Evolutionary conservation across 2,329 filamentous ascomycete species (phyloP), one percentile per base, ranked within the genome.

Genomic region (Pseudocercospora vitis): DNA sequence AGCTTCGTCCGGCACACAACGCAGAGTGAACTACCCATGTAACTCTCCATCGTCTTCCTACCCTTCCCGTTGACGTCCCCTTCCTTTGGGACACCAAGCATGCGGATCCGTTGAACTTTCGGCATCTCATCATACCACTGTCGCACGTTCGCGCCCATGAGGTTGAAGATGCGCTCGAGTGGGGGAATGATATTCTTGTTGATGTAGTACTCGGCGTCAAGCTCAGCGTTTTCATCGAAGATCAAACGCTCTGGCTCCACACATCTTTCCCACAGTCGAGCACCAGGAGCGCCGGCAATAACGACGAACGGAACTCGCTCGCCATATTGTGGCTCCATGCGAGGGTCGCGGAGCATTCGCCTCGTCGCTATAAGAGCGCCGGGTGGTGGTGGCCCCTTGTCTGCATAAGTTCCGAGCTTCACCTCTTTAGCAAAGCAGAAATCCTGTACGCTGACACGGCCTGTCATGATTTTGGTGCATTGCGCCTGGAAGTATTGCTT

Each of bases 61-160:
- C 62, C 63, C 14, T 53, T 58, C 33, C 51, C 55, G 3, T 54
- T 56, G 11, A 45, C 57, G 8, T 55, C 55, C 2, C 57, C 66
- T 3, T 62, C 63, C 1, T 48, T 26, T 6, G 39, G 61, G 1
- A 62, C 69, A 35, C 51, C 70, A n/a, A 89, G 73, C 50, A 81
- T 82, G 23, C 86, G 81, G 40, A 92, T 82, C 7, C 87, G 85
- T 66, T 91, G 88, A 16, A 94, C 79, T 70, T 95, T 96, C 40
- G 92, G 92, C 90, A 97, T 95, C 72, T 96, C 91, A 59, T 96
- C 90, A 66, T 91, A 97, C 94, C 94, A 99, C 55, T 83, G 81
- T 14, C 88, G 78, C 0, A 97, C 88, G 68, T 94, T 95, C 26
- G 91, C 94, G 5, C 94, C 94, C 2, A 97, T 88, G 2, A 99